Percentiles rank a stretch among this genome's conserved stretches.
Evolutionary conservation across 768 basidiomycete species (phyloP).

Genomic region (Leccinum boreale): DNA sequence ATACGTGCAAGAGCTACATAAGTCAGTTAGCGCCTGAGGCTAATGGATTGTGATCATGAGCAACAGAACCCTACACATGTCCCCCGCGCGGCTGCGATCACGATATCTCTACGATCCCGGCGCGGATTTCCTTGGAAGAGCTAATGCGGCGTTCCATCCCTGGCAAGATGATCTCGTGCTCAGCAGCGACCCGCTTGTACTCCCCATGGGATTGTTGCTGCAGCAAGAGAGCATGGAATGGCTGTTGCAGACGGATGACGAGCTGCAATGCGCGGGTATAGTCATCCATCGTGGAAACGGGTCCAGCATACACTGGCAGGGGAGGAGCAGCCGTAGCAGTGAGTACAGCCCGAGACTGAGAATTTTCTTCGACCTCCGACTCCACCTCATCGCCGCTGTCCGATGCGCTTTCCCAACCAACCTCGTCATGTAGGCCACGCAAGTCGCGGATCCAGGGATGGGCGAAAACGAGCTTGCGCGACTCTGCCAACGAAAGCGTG

Average conservation of each 20-base stretch:
- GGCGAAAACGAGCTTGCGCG: conserved; percentile 2
- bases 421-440: not conserved
- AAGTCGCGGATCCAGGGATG: conserved; percentile 14
- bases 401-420: not conserved
- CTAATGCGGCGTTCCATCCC: not conserved
- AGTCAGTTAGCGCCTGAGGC: too few species aligned
- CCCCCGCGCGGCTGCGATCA: not conserved
- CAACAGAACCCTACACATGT: too few species aligned
- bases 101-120: not conserved
- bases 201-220: not conserved
- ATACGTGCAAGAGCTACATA: too few species aligned
- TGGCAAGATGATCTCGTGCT: not conserved
- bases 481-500: not conserved
- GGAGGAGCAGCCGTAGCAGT: not conserved
- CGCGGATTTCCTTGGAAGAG: not conserved
- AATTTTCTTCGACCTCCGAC: not conserved
- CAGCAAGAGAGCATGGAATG: conserved; percentile 6
- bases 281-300: not conserved
- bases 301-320: too few species aligned
- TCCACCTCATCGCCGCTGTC: not conserved
- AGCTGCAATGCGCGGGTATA: conserved; percentile 5
- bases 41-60: too few species aligned
- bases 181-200: not conserved
- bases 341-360: not conserved
- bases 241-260: conserved; percentile 6